A percentile compares a stretch with the other conserved stretches of the same genome.
Conservation (phyloP, 139 green algal genomes). For the Ettlia oleoabundans region DNA sequence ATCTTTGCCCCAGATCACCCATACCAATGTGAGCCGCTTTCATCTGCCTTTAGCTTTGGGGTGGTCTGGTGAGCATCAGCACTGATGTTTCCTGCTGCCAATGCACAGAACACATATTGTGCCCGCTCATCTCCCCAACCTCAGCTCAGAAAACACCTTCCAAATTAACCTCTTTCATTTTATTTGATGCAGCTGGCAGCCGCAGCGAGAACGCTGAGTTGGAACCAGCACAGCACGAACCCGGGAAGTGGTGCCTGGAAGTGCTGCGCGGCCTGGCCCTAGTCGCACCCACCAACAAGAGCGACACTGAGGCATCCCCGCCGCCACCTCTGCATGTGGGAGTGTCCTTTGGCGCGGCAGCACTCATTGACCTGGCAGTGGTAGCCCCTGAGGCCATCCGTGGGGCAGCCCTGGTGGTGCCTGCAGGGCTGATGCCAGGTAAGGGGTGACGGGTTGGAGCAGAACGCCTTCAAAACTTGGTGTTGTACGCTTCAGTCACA, state of each 20-base stretch:
- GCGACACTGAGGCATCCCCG: not conserved
- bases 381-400: constrained; percentile 2
- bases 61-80: not conserved
- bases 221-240: not conserved
- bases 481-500: not conserved
- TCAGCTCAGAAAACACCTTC: too few species aligned
- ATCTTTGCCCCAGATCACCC: not conserved
- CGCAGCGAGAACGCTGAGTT: constrained; percentile 3
- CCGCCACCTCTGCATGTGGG: not conserved
- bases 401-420: not conserved
- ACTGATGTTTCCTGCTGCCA: not conserved
- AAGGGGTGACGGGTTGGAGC: not conserved
- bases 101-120: too few species aligned
- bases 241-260: constrained; percentile 4
- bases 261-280: constrained; percentile 17
- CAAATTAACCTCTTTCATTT: too few species aligned
- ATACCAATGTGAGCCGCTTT: not conserved
- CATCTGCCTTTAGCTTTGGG: not conserved
- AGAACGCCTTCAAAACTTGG: not conserved
- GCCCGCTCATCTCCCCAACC: too few species aligned
- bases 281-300: not conserved
- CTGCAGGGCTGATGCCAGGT: not conserved
- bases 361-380: not conserved
- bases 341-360: not conserved
- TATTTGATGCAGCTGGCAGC: constrained; percentile 6